Evolutionary conservation across 2,329 filamentous ascomycete genomes (phyloP).

Genomic region (Aspergillus latus): DNA sequence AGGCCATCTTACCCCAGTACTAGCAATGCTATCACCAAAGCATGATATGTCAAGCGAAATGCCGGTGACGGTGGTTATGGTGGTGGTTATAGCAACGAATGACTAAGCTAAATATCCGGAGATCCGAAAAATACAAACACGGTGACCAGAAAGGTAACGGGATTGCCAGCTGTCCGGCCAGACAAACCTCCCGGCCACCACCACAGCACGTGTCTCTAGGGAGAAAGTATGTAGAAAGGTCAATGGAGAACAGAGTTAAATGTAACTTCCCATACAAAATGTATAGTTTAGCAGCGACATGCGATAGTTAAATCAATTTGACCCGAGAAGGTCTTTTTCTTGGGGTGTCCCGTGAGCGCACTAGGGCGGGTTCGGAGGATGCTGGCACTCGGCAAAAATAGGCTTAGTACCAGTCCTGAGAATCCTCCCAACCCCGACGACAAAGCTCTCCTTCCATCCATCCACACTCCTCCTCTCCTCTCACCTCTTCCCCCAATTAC

Average conservation of each 20-base stretch:
- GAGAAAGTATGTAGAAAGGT: neutral
- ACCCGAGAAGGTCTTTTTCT: conserved; percentile 6
- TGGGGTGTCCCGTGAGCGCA: conserved; percentile 29
- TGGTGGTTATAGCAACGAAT: conserved; percentile 29
- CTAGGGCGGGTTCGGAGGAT: conserved; percentile 43
- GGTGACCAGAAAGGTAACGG: conserved; percentile 19
- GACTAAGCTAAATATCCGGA: conserved; percentile 39
- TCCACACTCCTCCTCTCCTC: conserved; percentile 46
- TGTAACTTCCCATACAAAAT: neutral
- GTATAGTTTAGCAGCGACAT: neutral
- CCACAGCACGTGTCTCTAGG: neutral
- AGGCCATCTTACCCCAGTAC: too few relatives aligned
- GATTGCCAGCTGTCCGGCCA: conserved; percentile 28
- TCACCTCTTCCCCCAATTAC: conserved; percentile 42
- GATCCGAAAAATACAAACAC: conserved; percentile 34
- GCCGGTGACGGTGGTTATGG: neutral
- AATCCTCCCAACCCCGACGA: conserved; percentile 42
- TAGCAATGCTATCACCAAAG: neutral
- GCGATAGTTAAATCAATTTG: neutral
- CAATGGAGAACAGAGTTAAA: neutral
- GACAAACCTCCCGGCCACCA: conserved; percentile 14
- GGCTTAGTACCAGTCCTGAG: conserved; percentile 42
- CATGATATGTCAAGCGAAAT: neutral
- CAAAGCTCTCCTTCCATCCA: conserved; percentile 45
- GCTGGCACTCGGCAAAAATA: conserved; percentile 38